Evolutionary conservation across 2,329 filamentous ascomycete genomes (phyloP), one percentile per base, ranked within the genome.

Genomic region (Fusarium illudens): DNA sequence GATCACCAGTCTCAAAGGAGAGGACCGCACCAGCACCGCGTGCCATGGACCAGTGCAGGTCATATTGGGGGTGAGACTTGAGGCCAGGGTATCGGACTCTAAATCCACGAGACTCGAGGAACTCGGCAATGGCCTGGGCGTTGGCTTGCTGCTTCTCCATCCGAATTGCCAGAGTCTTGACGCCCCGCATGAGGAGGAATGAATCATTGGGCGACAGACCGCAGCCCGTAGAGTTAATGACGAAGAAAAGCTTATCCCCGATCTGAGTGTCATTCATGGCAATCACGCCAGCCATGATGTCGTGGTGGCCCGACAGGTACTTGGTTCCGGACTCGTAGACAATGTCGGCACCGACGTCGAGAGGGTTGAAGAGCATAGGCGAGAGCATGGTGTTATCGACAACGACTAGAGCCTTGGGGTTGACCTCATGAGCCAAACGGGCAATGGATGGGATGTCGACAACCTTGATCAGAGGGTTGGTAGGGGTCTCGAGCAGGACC

Each of bases 381-480:
- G 94, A 97, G 70, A 99, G 90, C 96, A 99, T 99, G 60, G 96
- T 99, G 83, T 99, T 99, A 81, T 99, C 96, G 25, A 98, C 96
- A 2, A 94, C 89, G 15, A 99, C 94, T 37, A 98, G 83, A 25
- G 93, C 92, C 65, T 87, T 88, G 8, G 90, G 84, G 79, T 96
- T 97, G 51, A 87, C 87, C 34, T 90, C 88, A 78, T 98, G 96
- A 0, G 92, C 88, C 19, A 90, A 82, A 36, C 86, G 84, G 13
- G 96, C 89, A 71, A 99, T 96, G 20, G 89, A 85, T 4, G 90
- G 86, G 62, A 99, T 92, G 78, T 99, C 96, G 74, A 96, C 94
- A 72, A 99, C 94, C 83, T 99, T 99, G 85, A 99, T 98, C 50
- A 99, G 83, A 6, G 96, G 96, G 81, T 99, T 99, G 27, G 96